These are phyloP conservation scores for Sporopachydermia quercuum DNA, from an alignment of 805 yeast species.

Conservation along the genomic window DNA sequence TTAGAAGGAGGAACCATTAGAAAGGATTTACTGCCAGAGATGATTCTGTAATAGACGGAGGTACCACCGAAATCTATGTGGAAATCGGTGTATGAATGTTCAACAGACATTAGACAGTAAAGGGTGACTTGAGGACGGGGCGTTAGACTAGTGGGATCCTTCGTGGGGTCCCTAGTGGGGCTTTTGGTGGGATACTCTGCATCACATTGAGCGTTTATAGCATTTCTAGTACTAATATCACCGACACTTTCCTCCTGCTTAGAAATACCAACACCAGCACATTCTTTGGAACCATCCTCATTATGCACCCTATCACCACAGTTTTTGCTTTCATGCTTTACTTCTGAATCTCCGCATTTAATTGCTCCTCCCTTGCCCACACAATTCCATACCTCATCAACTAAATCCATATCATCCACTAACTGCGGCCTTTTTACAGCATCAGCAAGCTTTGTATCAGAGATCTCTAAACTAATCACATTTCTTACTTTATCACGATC, in stretches of 20 bases:
- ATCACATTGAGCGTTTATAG: constrained; percentile 19
- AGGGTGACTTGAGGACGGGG: constrained; percentile 48
- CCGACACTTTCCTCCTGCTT: constrained; percentile 8
- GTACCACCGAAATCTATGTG: constrained; percentile 91
- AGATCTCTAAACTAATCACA: constrained; percentile 71
- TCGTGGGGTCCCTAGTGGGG: neutral
- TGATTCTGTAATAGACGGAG: constrained; percentile 73
- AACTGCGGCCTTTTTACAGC: constrained; percentile 46
- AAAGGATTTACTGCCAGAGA: constrained; percentile 63
- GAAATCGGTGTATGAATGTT: constrained; percentile 72
- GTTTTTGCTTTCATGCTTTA: neutral
- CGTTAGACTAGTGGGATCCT: constrained; percentile 5
- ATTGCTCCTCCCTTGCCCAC: constrained; percentile 5
- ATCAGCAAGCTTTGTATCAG: constrained; percentile 36
- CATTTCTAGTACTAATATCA: constrained; percentile 5
- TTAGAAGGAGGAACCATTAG: constrained; percentile 67
- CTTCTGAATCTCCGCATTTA: too few relatives aligned
- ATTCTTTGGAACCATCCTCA: constrained; percentile 4
- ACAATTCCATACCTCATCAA: constrained; percentile 61
- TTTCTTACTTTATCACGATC: constrained; percentile 56
- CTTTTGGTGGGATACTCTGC: neutral
- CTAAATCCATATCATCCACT: constrained; percentile 53
- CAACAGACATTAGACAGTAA: constrained; percentile 77
- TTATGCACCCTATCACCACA: too few relatives aligned
- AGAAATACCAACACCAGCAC: constrained; percentile 6